These are phyloP conservation scores for Trametes sp. DNA, from an alignment of 1,284 basidiomycete species.

Conservation along the genomic window DNA sequence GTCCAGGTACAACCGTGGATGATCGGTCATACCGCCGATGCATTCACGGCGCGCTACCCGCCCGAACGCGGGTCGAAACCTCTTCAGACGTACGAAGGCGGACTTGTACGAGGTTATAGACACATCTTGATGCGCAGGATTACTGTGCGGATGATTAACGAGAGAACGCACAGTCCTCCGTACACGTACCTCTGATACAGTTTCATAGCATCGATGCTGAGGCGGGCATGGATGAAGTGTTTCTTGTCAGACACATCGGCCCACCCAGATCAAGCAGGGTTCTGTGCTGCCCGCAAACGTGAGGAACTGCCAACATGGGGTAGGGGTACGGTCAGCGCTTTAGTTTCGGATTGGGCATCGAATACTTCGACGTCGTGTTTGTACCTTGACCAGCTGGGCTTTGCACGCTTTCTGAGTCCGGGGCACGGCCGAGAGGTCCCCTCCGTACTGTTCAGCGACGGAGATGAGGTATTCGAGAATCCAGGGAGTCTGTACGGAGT, in stretches of 20 bases:
- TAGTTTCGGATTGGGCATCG: no score
- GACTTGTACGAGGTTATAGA: slow-evolving; percentile 44
- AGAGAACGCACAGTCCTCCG: background rate
- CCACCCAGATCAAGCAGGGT: slow-evolving; percentile 55
- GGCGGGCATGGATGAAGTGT: slow-evolving; percentile 47
- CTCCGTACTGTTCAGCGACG: slow-evolving; percentile 58
- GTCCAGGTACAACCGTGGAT: slow-evolving; percentile 54
- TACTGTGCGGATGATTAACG: slow-evolving; percentile 6
- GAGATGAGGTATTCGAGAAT: slow-evolving; percentile 56
- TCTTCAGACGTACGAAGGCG: slow-evolving; percentile 47
- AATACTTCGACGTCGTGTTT: background rate
- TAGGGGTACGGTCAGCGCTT: background rate
- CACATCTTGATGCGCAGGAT: slow-evolving; percentile 29
- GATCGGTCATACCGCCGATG: slow-evolving; percentile 43
- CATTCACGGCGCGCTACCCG: slow-evolving; percentile 52
- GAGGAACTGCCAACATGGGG: slow-evolving; percentile 38
- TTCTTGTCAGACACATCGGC: slow-evolving; percentile 52
- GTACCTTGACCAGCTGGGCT: slow-evolving; percentile 64
- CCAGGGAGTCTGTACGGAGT: slow-evolving; percentile 56
- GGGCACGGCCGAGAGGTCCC: slow-evolving; percentile 47
- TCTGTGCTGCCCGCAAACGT: slow-evolving; percentile 44
- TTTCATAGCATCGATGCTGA: slow-evolving; percentile 47
- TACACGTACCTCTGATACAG: slow-evolving; percentile 44
- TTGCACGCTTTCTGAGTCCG: slow-evolving; percentile 47
- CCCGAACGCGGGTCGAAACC: slow-evolving; percentile 55